Percentiles rank a stretch among this genome's conserved stretches.
phyloP scores from a whole-genome alignment of 352 stramenopile species.

The Peronospora tabacina region DNA sequence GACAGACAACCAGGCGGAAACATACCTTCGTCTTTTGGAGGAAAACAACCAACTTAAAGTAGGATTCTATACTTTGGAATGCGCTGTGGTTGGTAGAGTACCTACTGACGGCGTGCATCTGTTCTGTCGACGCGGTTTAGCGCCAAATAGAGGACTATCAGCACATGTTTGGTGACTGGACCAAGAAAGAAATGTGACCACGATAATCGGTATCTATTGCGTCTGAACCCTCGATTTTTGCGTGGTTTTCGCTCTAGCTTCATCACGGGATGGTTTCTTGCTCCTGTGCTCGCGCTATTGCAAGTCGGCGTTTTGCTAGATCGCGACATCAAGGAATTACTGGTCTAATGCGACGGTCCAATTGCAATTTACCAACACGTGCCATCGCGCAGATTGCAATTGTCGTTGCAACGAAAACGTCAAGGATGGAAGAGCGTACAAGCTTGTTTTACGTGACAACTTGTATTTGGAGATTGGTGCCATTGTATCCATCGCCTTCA shows the following conservation, averaged over 20 bases:
- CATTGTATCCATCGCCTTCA: slow-evolving; percentile 7
- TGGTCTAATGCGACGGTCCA: slow-evolving; percentile 38
- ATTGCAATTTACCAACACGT: slow-evolving; percentile 34
- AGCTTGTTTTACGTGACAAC: slow-evolving; percentile 8
- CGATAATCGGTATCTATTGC: slow-evolving; percentile 3
- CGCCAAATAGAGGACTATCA: slow-evolving; percentile 71
- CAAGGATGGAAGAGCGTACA: slow-evolving; percentile 18
- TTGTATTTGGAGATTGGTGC: slow-evolving; percentile 9
- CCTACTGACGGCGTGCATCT: neutral
- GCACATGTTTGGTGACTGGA: slow-evolving; percentile 77
- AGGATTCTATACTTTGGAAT: neutral
- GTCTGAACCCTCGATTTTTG: neutral
- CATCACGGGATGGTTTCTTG: slow-evolving; percentile 6
- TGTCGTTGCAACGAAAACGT: slow-evolving; percentile 25
- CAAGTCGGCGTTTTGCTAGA: slow-evolving; percentile 31
- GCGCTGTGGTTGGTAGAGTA: neutral
- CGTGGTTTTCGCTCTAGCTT: slow-evolving; percentile 5
- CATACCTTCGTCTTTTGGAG: slow-evolving; percentile 66
- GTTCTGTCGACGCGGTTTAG: slow-evolving; percentile 15
- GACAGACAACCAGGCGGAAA: slow-evolving; percentile 56
- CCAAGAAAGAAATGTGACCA: slow-evolving; percentile 69
- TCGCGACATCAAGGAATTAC: slow-evolving; percentile 42
- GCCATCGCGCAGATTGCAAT: slow-evolving; percentile 33
- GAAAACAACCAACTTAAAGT: slow-evolving; percentile 73
- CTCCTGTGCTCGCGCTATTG: slow-evolving; percentile 9